Conservation (phyloP, 2,329 filamentous ascomycete genomes). For the Aspergillus flavus region DNA sequence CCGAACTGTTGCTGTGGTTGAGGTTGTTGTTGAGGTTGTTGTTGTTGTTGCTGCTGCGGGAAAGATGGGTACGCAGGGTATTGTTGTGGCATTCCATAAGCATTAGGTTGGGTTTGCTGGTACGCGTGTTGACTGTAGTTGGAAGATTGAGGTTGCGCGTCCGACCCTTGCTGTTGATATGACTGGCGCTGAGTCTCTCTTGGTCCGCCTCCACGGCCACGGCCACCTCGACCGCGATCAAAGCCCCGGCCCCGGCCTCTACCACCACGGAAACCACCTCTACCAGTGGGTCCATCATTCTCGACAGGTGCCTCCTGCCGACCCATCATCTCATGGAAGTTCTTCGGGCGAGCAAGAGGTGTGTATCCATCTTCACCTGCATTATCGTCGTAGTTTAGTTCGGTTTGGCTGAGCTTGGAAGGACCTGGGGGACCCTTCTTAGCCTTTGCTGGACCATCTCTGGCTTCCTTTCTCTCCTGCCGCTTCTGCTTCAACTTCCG, state of each 20-base stretch:
- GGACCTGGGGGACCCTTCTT: slow-evolving; percentile 40
- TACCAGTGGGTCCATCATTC: slow-evolving; percentile 27
- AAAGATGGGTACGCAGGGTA: slow-evolving; percentile 30
- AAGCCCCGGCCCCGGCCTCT: slow-evolving; percentile 51
- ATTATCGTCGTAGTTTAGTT: slow-evolving; percentile 69
- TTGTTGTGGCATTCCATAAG: slow-evolving; percentile 31
- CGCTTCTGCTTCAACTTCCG: slow-evolving; percentile 68
- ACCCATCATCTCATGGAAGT: slow-evolving; percentile 58
- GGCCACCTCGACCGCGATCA: slow-evolving; percentile 42
- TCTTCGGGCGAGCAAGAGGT: slow-evolving; percentile 68
- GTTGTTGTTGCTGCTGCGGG: slow-evolving; percentile 15
- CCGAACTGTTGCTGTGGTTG: slow-evolving; percentile 26
- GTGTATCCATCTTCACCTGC: slow-evolving; percentile 62
- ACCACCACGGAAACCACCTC: slow-evolving; percentile 47
- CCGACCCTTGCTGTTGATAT: slow-evolving; percentile 24
- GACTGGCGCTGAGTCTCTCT: slow-evolving; percentile 34
- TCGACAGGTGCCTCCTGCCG: slow-evolving; percentile 41
- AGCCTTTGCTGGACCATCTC: slow-evolving; percentile 42
- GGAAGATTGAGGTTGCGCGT: slow-evolving; percentile 25
- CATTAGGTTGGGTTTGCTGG: slow-evolving; percentile 27
- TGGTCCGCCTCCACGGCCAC: slow-evolving; percentile 37
- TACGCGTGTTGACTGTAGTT: slow-evolving; percentile 27
- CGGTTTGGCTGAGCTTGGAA: slow-evolving; percentile 43
- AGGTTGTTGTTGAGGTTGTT: slow-evolving; percentile 43
- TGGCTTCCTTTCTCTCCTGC: slow-evolving; percentile 55